Base-by-base conservation (phyloP, 2,329 filamentous ascomycete genomes). In the Alternaria angustiovoidea region DNA sequence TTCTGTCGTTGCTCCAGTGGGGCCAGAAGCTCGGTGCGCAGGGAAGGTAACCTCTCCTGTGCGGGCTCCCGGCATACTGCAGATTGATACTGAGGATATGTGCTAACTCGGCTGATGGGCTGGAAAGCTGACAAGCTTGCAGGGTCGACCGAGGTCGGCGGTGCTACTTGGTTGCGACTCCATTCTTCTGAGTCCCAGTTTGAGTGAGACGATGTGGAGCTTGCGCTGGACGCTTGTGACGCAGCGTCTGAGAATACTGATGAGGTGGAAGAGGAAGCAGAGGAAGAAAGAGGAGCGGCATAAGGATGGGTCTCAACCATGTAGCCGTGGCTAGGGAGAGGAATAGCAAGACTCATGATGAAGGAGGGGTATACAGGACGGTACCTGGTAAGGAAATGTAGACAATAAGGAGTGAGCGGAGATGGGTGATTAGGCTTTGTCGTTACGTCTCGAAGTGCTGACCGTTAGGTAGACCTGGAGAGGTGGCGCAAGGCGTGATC, bases 211-310 rank as follows among this genome's bases (percentile, higher is more conserved):
- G 89, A 89, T 65, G 86, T 78, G 55, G 87, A 88, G 62, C 75
- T 80, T 41, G 89, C 88, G 62, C 89, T 89, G 70, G 90, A 87
- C 54, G 91, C 92, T 80, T 92, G 89, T 57, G 88, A 89, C 51
- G 84, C 74, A 41, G 79, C 78, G 73, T 87, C 86, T 67, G 92
- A 95, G 84, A 92, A 95, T 70, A 93, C 85, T 34, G 92, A 95
- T 57, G 88, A 87, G 59, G 89, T 87, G 20, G 91, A 93, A 57
- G 90, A 90, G 30, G 91, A 93, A 59, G 90, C 88, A 69, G 91
- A 91, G 57, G 90, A 90, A 74, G 89, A 87, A 83, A 93, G 81
- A 42, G 90, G 89, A 61, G 88, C 86, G 76, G 86, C 87, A 80
- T 92, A 94, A 66, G 88, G 86, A 73, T 83, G 80, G 73, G 78